These are phyloP conservation scores for Metschnikowia santaceciliae DNA, from an alignment of 805 yeast genomes.

Conservation along the genomic window DNA sequence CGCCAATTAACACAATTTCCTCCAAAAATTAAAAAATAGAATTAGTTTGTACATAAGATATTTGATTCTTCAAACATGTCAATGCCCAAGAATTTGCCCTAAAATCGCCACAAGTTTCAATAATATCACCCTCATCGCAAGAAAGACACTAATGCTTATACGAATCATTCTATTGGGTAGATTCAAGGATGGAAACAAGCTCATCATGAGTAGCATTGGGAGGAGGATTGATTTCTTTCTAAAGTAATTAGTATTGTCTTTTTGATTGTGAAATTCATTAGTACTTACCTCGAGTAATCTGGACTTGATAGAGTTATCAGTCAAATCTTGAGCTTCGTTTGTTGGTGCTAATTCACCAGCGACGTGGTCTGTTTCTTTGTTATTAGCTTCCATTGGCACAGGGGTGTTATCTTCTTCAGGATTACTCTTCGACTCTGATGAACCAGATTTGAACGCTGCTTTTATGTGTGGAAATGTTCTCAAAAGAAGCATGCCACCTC, in stretches of 20 bases:
- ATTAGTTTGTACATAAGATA: background rate
- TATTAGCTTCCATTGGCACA: background rate
- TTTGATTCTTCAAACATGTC: background rate
- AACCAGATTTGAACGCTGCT: constrained; percentile 22
- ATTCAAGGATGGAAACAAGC: constrained; percentile 45
- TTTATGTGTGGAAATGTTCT: constrained; percentile 50
- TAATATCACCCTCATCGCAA: constrained; percentile 4
- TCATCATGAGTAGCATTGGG: constrained; percentile 42
- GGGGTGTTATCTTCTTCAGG: constrained; percentile 5
- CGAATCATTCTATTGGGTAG: constrained; percentile 28
- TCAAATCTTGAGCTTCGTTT: background rate
- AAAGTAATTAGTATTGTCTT: constrained; percentile 18
- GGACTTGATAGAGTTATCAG: background rate
- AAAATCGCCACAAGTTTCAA: background rate
- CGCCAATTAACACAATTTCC: background rate
- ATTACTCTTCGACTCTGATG: constrained; percentile 12
- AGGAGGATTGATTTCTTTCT: constrained; percentile 48
- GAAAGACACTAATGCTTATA: constrained; percentile 4
- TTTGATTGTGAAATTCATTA: constrained; percentile 33
- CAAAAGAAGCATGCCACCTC: constrained; percentile 39
- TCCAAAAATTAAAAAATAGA: background rate
- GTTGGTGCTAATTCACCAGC: background rate
- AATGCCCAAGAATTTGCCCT: background rate
- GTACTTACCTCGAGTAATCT: constrained; percentile 10
- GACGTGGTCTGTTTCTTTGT: background rate